Evolutionary conservation across 192 early-diverging fungal species (phyloP), one percentile per base, ranked within the genome.

Genomic region (Mortierella hygrophila): DNA sequence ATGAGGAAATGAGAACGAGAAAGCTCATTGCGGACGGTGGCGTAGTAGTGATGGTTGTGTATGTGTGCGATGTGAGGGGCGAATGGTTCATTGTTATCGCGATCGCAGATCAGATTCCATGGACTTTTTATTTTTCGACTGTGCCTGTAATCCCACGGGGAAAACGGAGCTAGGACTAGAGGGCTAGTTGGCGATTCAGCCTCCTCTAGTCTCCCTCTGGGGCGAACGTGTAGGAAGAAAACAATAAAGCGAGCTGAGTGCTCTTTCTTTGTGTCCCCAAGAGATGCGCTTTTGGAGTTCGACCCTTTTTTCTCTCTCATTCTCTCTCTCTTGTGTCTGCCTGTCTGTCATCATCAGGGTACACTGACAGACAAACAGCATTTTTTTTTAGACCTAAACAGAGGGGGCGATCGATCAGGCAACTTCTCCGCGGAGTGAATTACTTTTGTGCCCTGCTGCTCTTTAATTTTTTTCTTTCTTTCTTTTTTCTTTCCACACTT

Each of bases 251-350:
- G 29, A 32, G 15, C 29, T 15, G 60, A 65, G 60, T 29, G 26
- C 29, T 65, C 60, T 65, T 29, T 32, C 13, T 16, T 65, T 29
- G 11, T 29, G 32, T 65, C n/a, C n/a, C 29, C 60, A 8, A 65
- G 10, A 63, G 60, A 32, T 65, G 60, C 60, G 60, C 60, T 65
- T 65, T 65, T 65, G 60, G 60, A 65, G 60, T 65, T 65, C 60
- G 29, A 65, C 60, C 60, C 60, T 65, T 65, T 11, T 13, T 15
- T 13, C 10, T 8, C 29, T 65, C 18, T 21, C 44, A 5, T 23
- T 60, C 57, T 6, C 44, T 46, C 44, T 46, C 44, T 46, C 44
- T 46, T 46, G 11, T 46, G 44, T 46, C 11, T 9, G 8, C 42
- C 35, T 55, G 54, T 52, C 47, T 52, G 11, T 52, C 21, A 23